phyloP scores from a whole-genome alignment of 495 filamentous ascomycete genomes.

The Hypoxylon rickii region DNA sequence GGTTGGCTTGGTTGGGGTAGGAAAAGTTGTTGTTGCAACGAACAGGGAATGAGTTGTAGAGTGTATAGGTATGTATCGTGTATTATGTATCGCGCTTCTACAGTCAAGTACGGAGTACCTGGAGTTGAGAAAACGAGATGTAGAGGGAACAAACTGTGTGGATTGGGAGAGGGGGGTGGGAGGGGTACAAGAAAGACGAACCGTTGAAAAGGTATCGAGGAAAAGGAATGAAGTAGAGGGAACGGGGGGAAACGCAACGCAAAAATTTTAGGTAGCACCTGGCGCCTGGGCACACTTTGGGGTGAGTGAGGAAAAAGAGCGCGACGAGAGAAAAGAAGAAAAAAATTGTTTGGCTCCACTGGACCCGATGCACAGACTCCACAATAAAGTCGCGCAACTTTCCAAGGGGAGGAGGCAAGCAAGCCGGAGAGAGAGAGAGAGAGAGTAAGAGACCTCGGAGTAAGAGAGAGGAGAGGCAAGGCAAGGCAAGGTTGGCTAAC shows the following conservation, averaged over 20 bases:
- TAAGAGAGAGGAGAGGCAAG: no score
- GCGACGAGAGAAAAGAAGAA: no score
- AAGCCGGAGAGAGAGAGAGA: no score
- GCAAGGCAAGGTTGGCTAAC: no score
- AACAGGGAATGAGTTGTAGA: constrained; percentile 22
- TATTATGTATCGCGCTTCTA: constrained; percentile 25
- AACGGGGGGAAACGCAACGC: constrained; percentile 24
- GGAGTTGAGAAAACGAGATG: constrained; percentile 20
- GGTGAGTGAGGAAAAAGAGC: no score
- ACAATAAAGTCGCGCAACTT: constrained; percentile 1
- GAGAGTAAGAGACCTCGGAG: no score
- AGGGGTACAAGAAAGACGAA: constrained; percentile 25
- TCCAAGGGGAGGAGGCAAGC: no score
- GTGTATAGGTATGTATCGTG: no score
- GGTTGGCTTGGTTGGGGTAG: constrained; percentile 7
- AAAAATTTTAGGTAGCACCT: not conserved
- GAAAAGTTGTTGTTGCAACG: constrained; percentile 26
- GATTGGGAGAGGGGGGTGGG: constrained; percentile 25
- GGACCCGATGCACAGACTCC: constrained; percentile 13
- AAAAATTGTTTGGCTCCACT: constrained; percentile 8
- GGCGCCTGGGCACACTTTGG: no score
- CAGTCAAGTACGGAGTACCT: constrained; percentile 30
- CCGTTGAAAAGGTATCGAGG: constrained; percentile 11
- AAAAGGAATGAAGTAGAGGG: constrained; percentile 19
- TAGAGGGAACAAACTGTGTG: constrained; percentile 36